Evolutionary conservation across 148 eudicot genomes (phyloP).

Genomic region (Chenopodium suecicum): DNA sequence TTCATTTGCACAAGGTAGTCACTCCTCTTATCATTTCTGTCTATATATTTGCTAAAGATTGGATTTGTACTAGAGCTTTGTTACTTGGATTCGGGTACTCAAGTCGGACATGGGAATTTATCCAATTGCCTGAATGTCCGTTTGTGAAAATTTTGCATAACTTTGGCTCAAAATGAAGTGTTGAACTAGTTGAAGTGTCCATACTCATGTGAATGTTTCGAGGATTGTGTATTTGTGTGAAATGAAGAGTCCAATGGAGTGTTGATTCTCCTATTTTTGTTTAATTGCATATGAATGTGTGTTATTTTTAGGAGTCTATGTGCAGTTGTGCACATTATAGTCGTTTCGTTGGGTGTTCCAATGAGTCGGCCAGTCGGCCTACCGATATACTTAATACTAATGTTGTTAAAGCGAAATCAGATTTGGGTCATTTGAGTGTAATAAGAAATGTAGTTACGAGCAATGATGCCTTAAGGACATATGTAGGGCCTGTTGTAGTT

Average conservation of each 20-base stretch:
- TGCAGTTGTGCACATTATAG: background rate
- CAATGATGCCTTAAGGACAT: background rate
- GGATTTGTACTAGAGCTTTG: background rate
- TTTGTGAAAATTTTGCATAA: too few species aligned
- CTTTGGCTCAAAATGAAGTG: too few species aligned
- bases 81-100: too few species aligned
- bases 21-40: background rate
- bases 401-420: background rate
- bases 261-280: background rate
- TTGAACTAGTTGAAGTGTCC: too few species aligned
- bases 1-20: slow-evolving; percentile 89
- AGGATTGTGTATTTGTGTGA: too few species aligned
- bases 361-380: background rate
- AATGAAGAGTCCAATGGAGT: background rate
- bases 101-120: too few species aligned
- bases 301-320: background rate
- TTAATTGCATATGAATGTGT: background rate
- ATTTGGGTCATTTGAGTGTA: background rate
- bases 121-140: too few species aligned
- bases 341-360: background rate
- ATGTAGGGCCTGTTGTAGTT: background rate
- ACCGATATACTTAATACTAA: background rate
- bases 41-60: background rate
- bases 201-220: too few species aligned
- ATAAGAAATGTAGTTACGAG: background rate